These are phyloP conservation scores for Ustilago curta DNA, from an alignment of 1,284 basidiomycete species.

Conservation along the genomic window DNA sequence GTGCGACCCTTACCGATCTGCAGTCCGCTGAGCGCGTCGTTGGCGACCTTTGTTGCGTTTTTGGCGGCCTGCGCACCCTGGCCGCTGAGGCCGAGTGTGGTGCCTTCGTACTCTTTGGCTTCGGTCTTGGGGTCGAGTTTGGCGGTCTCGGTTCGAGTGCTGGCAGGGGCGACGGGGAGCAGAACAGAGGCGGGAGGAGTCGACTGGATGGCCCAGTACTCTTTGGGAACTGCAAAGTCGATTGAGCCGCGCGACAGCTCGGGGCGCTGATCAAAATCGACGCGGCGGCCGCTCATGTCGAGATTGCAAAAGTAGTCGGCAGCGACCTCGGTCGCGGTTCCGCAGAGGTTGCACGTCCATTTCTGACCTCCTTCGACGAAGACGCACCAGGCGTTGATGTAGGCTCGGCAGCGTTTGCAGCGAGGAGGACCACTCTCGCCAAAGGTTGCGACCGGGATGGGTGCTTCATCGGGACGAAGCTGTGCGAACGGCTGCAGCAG, in stretches of 20 bases:
- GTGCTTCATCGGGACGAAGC: conserved; percentile 75
- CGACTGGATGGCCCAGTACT: conserved; percentile 81
- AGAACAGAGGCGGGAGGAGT: conserved; percentile 69
- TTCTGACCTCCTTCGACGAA: conserved; percentile 86
- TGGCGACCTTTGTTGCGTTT: conserved; percentile 63
- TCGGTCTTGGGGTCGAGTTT: conserved; percentile 54
- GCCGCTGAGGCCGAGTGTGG: conserved; percentile 61
- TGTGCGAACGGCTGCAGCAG: conserved; percentile 92
- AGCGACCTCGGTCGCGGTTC: conserved; percentile 78
- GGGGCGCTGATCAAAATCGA: conserved; percentile 85
- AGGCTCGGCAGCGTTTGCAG: conserved; percentile 86
- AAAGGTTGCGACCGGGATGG: conserved; percentile 79
- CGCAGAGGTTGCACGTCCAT: conserved; percentile 95
- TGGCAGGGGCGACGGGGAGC: conserved; percentile 60
- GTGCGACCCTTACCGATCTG: conserved; percentile 64
- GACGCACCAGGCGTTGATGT: conserved; percentile 93
- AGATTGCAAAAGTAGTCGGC: conserved; percentile 86
- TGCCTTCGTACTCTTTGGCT: conserved; percentile 55
- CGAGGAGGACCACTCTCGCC: conserved; percentile 82
- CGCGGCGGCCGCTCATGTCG: conserved; percentile 81
- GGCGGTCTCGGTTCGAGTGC: conserved; percentile 58
- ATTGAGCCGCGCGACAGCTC: conserved; percentile 92
- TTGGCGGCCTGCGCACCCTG: conserved; percentile 62
- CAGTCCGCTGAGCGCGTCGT: conserved; percentile 60
- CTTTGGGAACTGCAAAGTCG: conserved; percentile 86